Conservation (phyloP, 148 eudicot species). For the Oxyria digyna region DNA sequence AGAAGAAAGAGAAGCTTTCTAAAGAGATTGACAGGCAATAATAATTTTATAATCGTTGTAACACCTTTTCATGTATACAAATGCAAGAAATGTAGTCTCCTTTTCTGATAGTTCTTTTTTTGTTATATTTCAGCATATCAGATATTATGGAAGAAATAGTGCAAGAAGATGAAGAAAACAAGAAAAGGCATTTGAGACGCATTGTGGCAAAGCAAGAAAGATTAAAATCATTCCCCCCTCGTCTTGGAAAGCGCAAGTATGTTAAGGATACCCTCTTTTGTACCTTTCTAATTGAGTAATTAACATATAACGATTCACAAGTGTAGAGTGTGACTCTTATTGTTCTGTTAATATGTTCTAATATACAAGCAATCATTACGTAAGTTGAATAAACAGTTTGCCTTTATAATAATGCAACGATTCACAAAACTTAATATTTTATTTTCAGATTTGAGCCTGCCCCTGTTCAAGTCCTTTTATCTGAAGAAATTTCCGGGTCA, state of each 20-base stretch:
- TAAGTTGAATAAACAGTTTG: background rate
- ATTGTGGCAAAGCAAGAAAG: conserved; percentile 61
- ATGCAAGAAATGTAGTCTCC: background rate
- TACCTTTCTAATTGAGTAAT: background rate
- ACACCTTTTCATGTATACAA: background rate
- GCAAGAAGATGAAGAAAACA: conserved; percentile 72
- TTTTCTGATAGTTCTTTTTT: background rate
- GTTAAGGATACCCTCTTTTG: conserved; percentile 7
- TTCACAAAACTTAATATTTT: background rate
- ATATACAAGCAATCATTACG: background rate
- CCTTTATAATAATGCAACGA: background rate
- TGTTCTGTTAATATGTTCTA: background rate
- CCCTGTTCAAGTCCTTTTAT: conserved; percentile 72
- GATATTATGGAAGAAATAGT: conserved; percentile 72
- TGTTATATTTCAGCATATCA: conserved; percentile 41
- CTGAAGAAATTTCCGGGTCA: conserved; percentile 93
- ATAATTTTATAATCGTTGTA: background rate
- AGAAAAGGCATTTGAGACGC: conserved; percentile 59
- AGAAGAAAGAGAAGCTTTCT: conserved; percentile 41
- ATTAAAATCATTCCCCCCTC: conserved; percentile 62
- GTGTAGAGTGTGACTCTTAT: background rate
- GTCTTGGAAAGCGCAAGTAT: conserved; percentile 84
- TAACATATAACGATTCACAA: background rate
- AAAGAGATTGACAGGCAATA: conserved; percentile 71
- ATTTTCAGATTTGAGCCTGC: conserved; percentile 73